phyloP scores from a whole-genome alignment of 345 rosid genomes.

The Bruguiera sexangula region DNA sequence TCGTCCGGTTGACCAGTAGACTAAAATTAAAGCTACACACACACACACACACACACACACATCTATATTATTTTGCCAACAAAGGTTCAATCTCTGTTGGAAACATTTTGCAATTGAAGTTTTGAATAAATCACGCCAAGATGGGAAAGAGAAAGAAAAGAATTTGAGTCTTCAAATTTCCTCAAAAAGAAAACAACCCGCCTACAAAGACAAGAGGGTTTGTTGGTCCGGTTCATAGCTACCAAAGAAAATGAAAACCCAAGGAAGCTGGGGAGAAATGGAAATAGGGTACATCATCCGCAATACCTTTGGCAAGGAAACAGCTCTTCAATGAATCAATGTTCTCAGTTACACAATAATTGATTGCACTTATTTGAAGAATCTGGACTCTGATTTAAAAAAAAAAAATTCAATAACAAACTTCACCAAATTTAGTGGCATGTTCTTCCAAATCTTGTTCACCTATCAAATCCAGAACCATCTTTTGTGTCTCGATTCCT shows the following conservation, averaged over 20 bases:
- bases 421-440: conserved; percentile 37
- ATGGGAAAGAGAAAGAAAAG: too few species aligned
- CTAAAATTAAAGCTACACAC: too few species aligned
- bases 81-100: too few species aligned
- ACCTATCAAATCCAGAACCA: conserved; percentile 34
- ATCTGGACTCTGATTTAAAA: too few species aligned
- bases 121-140: too few species aligned
- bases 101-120: too few species aligned
- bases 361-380: neutral
- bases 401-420: conserved; percentile 43
- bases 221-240: conserved; percentile 2
- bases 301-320: conserved; percentile 18
- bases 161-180: too few species aligned
- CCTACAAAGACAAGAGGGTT: too few species aligned
- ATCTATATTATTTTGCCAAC: too few species aligned
- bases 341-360: neutral
- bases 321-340: conserved; percentile 4
- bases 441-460: conserved; percentile 35
- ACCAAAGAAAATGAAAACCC: conserved; percentile 27
- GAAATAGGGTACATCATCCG: neutral
- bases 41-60: too few species aligned
- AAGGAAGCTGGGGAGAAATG: neutral
- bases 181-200: too few species aligned
- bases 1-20: too few species aligned
- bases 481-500: neutral